A percentile compares a stretch with the other conserved stretches of the same genome.
Evolutionary conservation across 106 monocot species (phyloP).

Genomic region (Ottelia alismoides): DNA sequence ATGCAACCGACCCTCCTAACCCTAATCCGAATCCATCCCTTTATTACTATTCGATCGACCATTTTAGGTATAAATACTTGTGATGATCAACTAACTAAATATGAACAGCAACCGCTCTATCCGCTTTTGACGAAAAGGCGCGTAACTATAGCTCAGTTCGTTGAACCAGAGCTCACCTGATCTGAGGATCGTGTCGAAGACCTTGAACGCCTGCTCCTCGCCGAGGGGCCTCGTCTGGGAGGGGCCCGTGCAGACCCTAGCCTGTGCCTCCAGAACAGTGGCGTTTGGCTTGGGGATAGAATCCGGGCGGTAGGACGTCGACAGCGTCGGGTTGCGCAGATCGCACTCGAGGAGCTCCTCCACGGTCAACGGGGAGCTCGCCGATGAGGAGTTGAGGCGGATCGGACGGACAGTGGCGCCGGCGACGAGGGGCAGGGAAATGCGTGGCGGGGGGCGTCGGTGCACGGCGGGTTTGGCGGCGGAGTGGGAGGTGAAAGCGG

Average conservation of each 20-base stretch:
- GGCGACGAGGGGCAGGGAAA: background rate
- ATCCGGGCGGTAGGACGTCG: conserved; percentile 47
- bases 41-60: too few relatives aligned
- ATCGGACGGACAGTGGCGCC: too few relatives aligned
- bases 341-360: conserved; percentile 24
- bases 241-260: conserved; percentile 88
- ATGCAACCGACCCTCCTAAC: too few relatives aligned
- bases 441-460: background rate
- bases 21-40: too few relatives aligned
- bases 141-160: too few relatives aligned
- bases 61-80: too few relatives aligned
- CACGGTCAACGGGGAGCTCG: conserved; percentile 5
- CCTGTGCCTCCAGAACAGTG: conserved; percentile 79
- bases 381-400: background rate
- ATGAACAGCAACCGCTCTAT: too few relatives aligned
- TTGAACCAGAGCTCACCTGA: conserved; percentile 84
- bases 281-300: conserved; percentile 52
- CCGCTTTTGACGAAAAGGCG: too few relatives aligned
- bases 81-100: too few relatives aligned
- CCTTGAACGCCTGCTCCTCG: conserved; percentile 70
- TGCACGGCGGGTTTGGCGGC: background rate
- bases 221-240: conserved; percentile 76
- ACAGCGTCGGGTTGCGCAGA: conserved; percentile 44
- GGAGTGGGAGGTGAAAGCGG: background rate
- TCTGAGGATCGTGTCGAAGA: conserved; percentile 76